Evolutionary conservation across 2,329 filamentous ascomycete genomes (phyloP).

Genomic region (Cytospora piceae): DNA sequence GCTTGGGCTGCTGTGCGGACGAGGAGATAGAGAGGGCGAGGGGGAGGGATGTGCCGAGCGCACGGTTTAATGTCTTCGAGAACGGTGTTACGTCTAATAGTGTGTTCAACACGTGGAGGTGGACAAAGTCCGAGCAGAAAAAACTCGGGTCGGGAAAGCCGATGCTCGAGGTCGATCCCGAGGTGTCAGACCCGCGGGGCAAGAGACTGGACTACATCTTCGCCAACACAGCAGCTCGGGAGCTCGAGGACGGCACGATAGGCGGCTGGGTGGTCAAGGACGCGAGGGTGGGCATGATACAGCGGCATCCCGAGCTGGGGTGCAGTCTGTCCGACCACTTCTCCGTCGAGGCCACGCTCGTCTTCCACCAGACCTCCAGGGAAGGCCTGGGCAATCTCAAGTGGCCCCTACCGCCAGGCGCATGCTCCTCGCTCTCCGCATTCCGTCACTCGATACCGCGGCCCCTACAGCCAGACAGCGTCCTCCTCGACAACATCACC

Average conservation of each 20-base stretch:
- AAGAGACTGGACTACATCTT: conserved; percentile 96
- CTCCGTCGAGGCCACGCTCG: conserved; percentile 80
- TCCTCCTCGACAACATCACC: conserved; percentile 23
- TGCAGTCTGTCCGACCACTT: conserved; percentile 96
- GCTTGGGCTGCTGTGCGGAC: conserved; percentile 72
- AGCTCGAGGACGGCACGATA: conserved; percentile 34
- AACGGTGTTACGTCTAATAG: conserved; percentile 90
- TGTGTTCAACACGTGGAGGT: conserved; percentile 90
- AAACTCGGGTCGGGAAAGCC: conserved; percentile 67
- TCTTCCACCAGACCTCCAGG: conserved; percentile 43
- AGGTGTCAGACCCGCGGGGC: conserved; percentile 71
- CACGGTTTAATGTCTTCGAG: conserved; percentile 73
- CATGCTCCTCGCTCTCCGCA: conserved; percentile 26
- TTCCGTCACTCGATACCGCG: conserved; percentile 28
- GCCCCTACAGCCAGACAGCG: conserved; percentile 31
- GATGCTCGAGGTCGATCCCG: conserved; percentile 62
- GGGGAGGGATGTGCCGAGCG: conserved; percentile 70
- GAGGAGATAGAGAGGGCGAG: conserved; percentile 70
- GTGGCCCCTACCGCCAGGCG: conserved; percentile 27
- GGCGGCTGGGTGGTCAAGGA: conserved; percentile 70
- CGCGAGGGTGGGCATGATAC: conserved; percentile 76
- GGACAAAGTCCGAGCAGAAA: conserved; percentile 73
- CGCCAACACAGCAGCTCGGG: conserved; percentile 56
- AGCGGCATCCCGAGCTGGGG: conserved; percentile 76
- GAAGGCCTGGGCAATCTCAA: conserved; percentile 33